Evolutionary conservation across 169 alveolate genomes (phyloP).

Genomic region (Toxoplasma gondii): DNA sequence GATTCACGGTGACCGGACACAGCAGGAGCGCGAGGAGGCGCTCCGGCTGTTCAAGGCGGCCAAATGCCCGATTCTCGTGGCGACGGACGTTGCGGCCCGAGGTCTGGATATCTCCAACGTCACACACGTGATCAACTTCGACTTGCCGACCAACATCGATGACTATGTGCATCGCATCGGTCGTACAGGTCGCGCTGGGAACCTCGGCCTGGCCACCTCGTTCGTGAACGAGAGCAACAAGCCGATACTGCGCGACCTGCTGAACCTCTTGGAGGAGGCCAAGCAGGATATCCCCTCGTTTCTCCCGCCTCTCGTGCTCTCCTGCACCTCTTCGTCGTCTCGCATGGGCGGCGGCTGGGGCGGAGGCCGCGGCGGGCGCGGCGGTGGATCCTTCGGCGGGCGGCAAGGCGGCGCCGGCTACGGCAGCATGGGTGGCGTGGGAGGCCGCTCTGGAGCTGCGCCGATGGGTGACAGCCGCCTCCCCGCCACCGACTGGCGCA

Average conservation of each 20-base stretch:
- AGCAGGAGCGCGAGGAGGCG: constrained; percentile 94
- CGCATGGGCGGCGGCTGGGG: constrained; percentile 56
- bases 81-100: constrained; percentile 99
- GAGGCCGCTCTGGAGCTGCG: constrained; percentile 13
- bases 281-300: constrained; percentile 77
- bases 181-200: constrained; percentile 99
- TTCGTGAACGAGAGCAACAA: constrained; percentile 91
- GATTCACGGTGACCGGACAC: constrained; percentile 96
- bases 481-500: constrained; percentile 28
- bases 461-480: constrained; percentile 13
- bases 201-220: constrained; percentile 95
- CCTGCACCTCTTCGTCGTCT: constrained; percentile 58
- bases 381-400: constrained; percentile 18
- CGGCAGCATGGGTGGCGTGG: constrained; percentile 23
- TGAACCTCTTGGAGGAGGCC: constrained; percentile 78
- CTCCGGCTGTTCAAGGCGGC: constrained; percentile 91
- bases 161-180: constrained; percentile 97
- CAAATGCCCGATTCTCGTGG: constrained; percentile 92
- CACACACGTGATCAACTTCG: constrained; percentile 94
- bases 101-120: constrained; percentile 98
- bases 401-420: constrained; percentile 15
- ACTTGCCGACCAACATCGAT: constrained; percentile 94
- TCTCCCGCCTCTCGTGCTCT: constrained; percentile 72
- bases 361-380: constrained; percentile 59
- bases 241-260: constrained; percentile 87